Evolutionary conservation across 306 rosid genomes (phyloP).

Genomic region (Gynostemma pentaphyllum): DNA sequence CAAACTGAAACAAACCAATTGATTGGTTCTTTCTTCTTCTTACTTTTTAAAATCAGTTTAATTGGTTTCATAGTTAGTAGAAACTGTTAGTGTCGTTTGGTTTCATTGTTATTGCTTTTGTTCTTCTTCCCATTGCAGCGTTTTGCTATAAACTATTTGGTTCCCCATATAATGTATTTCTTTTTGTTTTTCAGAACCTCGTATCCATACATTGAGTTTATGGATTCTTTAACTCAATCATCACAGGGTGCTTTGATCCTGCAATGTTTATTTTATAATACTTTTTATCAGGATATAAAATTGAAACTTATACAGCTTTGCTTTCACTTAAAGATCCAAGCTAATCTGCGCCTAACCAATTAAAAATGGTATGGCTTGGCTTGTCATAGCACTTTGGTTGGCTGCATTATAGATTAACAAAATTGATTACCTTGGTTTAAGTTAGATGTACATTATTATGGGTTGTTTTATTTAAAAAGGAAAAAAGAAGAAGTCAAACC

Average conservation of each 20-base stretch:
- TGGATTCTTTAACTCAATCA: neutral
- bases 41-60: neutral
- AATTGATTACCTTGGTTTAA: neutral
- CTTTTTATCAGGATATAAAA: neutral
- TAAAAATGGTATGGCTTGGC: neutral
- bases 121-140: too few relatives aligned
- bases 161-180: neutral
- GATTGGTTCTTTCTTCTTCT: neutral
- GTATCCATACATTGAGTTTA: neutral
- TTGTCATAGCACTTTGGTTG: neutral
- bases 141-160: neutral
- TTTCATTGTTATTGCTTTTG: neutral
- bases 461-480: too few relatives aligned
- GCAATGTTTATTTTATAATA: conserved; percentile 2
- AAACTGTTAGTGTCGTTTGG: neutral
- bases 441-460: too few relatives aligned
- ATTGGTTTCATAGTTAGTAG: neutral
- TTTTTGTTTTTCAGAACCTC: conserved; percentile 1
- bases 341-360: neutral
- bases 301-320: neutral
- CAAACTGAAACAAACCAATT: neutral
- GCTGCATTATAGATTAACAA: neutral
- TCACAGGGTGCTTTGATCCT: neutral
- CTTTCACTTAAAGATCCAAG: neutral
- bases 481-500: too few relatives aligned